These are phyloP conservation scores for Ophiostoma sp. DNA, from an alignment of 2,329 filamentous ascomycete genomes.

Conservation along the genomic window DNA sequence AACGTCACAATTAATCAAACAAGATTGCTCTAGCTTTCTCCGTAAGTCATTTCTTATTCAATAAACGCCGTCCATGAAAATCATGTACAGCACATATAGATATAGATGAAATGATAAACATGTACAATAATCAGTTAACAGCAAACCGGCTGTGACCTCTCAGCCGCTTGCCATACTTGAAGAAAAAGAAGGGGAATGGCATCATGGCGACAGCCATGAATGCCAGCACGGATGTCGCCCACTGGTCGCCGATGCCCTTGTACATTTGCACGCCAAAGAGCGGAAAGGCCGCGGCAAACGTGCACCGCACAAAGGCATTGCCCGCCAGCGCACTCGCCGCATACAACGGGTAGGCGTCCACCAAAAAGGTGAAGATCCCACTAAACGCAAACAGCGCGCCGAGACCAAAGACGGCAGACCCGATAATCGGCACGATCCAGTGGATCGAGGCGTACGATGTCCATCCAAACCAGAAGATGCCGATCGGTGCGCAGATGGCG, in stretches of 20 bases:
- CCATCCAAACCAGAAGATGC: conserved; percentile 87
- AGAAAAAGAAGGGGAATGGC: conserved; percentile 60
- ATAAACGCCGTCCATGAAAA: neutral
- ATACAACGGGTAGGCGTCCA: conserved; percentile 71
- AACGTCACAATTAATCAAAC: conserved; percentile 2
- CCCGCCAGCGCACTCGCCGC: conserved; percentile 75
- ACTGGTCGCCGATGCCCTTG: conserved; percentile 60
- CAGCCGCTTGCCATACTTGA: conserved; percentile 54
- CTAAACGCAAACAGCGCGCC: conserved; percentile 71
- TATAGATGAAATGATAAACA: neutral
- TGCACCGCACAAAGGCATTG: conserved; percentile 72
- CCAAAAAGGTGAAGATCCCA: conserved; percentile 83
- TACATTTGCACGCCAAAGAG: conserved; percentile 73
- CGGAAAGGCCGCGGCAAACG: conserved; percentile 73
- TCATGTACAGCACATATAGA: neutral
- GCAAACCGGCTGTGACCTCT: conserved; percentile 52
- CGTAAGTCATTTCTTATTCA: too few species aligned
- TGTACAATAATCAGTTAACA: conserved; percentile 18
- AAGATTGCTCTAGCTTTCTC: neutral
- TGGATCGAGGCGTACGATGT: conserved; percentile 68
- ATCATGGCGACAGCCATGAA: conserved; percentile 58
- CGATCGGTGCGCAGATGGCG: conserved; percentile 69
- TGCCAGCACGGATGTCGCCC: conserved; percentile 58
- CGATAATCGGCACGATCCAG: conserved; percentile 72
- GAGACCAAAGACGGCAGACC: conserved; percentile 62